These are phyloP conservation scores for Metschnikowia vanudenii DNA, from an alignment of 805 yeast species.

Conservation along the genomic window DNA sequence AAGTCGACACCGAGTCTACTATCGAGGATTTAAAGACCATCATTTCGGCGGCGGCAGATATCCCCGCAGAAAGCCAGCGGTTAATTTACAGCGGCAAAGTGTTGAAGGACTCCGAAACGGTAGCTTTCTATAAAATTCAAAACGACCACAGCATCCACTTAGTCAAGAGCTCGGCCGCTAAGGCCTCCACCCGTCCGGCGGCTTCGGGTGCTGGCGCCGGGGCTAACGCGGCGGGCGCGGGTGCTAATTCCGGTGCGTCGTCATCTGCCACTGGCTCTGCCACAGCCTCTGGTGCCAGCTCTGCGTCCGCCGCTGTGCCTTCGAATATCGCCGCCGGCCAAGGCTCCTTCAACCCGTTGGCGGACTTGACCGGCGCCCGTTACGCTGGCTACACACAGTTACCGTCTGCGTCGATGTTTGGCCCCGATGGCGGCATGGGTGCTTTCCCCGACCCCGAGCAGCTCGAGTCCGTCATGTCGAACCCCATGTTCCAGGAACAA, in stretches of 20 bases:
- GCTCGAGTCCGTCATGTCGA: conserved; percentile 68
- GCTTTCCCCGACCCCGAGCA: conserved; percentile 72
- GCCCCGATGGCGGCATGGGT: conserved; percentile 92
- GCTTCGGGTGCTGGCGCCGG: neutral
- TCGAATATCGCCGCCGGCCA: conserved; percentile 81
- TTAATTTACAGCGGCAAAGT: conserved; percentile 93
- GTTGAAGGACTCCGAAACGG: conserved; percentile 75
- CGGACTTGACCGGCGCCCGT: conserved; percentile 91
- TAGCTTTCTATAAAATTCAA: conserved; percentile 76
- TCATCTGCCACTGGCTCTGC: conserved; percentile 3
- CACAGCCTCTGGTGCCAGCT: conserved; percentile 1
- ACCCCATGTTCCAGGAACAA: conserved; percentile 78
- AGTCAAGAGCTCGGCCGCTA: conserved; percentile 61
- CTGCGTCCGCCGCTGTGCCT: conserved; percentile 48
- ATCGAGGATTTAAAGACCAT: conserved; percentile 67
- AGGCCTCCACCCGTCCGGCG: conserved; percentile 15
- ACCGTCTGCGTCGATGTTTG: conserved; percentile 86
- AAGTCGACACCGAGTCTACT: conserved; percentile 51
- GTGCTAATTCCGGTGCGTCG: too few relatives aligned
- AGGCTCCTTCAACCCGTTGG: conserved; percentile 85
- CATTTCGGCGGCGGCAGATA: conserved; percentile 58
- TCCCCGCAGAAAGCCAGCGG: conserved; percentile 79
- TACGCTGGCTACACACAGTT: conserved; percentile 90
- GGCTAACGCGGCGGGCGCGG: neutral
- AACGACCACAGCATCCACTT: conserved; percentile 85